Evolutionary conservation across 2,329 filamentous ascomycete genomes (phyloP).

Genomic region (Ilyonectria sp.): DNA sequence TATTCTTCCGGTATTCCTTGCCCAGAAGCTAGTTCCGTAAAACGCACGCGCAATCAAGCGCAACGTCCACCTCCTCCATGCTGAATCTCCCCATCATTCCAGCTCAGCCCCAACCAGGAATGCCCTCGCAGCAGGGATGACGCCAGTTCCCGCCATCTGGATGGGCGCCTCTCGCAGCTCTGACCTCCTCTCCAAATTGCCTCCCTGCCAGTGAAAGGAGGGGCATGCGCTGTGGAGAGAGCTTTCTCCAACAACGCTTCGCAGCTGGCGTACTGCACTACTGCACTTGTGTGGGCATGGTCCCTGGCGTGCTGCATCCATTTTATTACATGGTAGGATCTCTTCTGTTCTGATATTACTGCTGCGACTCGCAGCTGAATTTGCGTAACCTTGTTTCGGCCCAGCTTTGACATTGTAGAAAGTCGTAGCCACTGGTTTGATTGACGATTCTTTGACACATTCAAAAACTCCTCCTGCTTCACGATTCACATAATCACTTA

Average conservation of each 20-base stretch:
- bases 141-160: slow-evolving; percentile 16
- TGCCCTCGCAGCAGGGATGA: slow-evolving; percentile 24
- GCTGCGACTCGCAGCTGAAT: not conserved
- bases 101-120: slow-evolving; percentile 15
- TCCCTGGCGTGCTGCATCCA: not conserved
- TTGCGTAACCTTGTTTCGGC: not conserved
- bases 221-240: slow-evolving; percentile 14
- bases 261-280: not conserved
- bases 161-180: not conserved
- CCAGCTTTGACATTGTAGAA: not conserved
- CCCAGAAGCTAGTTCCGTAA: not conserved
- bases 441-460: not conserved
- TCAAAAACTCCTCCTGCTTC: too few relatives aligned
- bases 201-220: slow-evolving; percentile 17
- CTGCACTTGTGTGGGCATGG: not conserved
- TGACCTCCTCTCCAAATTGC: slow-evolving; percentile 12
- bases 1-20: not conserved
- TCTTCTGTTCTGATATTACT: not conserved
- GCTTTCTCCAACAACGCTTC: not conserved
- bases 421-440: not conserved
- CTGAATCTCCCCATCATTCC: slow-evolving; percentile 21
- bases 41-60: not conserved
- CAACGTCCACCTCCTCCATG: slow-evolving; percentile 4
- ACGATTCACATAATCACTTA: not conserved
- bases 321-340: not conserved